Percentiles rank a stretch among this genome's conserved stretches.
These are phyloP conservation scores for Pseudogymnoascus sp. DNA, from an alignment of 2,329 filamentous ascomycete species.

Conservation along the genomic window DNA sequence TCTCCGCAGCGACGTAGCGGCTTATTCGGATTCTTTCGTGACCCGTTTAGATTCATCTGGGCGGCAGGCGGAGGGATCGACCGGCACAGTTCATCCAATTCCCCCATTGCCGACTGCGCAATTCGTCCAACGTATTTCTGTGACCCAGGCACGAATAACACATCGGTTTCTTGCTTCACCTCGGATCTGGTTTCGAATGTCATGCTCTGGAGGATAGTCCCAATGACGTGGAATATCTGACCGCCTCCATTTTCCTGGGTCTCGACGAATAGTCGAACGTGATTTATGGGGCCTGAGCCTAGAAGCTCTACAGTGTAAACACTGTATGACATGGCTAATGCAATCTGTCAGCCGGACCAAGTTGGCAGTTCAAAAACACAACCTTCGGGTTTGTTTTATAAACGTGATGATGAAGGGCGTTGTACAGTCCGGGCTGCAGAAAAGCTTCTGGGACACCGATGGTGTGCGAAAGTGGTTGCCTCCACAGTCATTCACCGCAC, in stretches of 20 bases:
- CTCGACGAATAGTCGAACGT: background rate
- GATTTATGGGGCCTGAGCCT: background rate
- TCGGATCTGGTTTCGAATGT: background rate
- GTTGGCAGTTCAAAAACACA: background rate
- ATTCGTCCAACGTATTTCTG: background rate
- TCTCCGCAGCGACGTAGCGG: background rate
- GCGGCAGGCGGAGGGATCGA: background rate
- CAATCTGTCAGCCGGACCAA: background rate
- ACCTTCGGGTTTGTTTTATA: background rate
- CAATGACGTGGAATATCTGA: conserved; percentile 2
- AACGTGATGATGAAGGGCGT: background rate
- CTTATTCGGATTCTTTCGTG: background rate
- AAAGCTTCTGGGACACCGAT: background rate
- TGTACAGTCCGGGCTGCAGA: background rate
- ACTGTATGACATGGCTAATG: background rate
- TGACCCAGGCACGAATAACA: background rate
- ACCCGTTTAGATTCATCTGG: conserved; percentile 1
- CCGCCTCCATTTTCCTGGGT: background rate
- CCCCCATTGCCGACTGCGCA: background rate
- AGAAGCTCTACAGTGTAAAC: conserved; percentile 4
- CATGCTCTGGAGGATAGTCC: background rate
- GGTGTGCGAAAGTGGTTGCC: background rate
- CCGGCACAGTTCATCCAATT: background rate
- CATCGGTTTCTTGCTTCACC: background rate
- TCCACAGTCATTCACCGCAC: background rate